Evolutionary conservation across 140 eudicot species (phyloP).

Genomic region (Bidens hawaiensis): DNA sequence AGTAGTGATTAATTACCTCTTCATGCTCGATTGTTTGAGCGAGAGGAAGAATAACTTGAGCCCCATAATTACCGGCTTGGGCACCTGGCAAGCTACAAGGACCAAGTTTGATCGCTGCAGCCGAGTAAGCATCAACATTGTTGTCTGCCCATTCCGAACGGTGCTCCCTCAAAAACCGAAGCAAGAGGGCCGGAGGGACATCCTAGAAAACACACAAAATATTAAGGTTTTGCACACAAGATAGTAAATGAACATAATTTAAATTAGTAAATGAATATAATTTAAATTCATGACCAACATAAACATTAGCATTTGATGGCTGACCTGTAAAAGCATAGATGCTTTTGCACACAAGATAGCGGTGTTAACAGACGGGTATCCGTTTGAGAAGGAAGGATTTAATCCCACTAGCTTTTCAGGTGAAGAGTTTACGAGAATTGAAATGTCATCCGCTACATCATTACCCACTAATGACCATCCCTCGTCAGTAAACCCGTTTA

Average conservation of each 20-base stretch:
- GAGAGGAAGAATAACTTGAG: conserved; percentile 86
- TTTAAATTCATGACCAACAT: not conserved
- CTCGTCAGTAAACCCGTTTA: conserved; percentile 80
- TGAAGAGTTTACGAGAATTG: conserved; percentile 79
- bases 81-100: conserved; percentile 61
- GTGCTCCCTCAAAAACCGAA: conserved; percentile 78
- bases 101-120: conserved; percentile 69
- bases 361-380: conserved; percentile 60
- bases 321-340: conserved; percentile 95
- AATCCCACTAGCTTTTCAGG: conserved; percentile 84
- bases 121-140: conserved; percentile 67
- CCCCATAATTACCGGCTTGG: conserved; percentile 54
- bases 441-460: conserved; percentile 77
- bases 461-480: conserved; percentile 81
- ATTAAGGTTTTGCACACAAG: no score
- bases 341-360: conserved; percentile 84
- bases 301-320: not conserved
- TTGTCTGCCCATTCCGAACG: conserved; percentile 97
- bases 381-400: conserved; percentile 61
- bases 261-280: not conserved
- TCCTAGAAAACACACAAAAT: conserved; percentile 40
- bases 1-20: conserved; percentile 43
- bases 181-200: conserved; percentile 92
- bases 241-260: not conserved
- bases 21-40: conserved; percentile 94